Conservation (phyloP, 2,329 filamentous ascomycete genomes). For the Myriosclerotinia duriaeana region DNA sequence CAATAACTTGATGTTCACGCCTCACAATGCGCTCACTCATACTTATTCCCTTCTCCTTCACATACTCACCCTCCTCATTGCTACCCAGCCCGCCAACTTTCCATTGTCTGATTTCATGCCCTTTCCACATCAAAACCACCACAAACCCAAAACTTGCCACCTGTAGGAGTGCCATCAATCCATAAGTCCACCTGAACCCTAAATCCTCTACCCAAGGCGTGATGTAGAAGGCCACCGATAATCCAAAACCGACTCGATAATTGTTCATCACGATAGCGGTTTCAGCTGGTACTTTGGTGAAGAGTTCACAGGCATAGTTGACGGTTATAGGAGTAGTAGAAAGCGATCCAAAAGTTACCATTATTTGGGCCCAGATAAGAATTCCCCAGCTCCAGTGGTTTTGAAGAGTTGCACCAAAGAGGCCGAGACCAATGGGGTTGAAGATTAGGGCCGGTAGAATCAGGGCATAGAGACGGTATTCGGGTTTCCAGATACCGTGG, state of each 20-base stretch:
- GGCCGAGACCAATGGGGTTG: conserved; percentile 41
- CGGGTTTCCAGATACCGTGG: conserved; percentile 42
- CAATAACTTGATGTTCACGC: neutral
- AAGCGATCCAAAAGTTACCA: conserved; percentile 42
- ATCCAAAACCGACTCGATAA: conserved; percentile 43
- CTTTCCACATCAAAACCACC: conserved; percentile 39
- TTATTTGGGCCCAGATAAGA: conserved; percentile 44
- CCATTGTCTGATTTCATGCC: conserved; percentile 32
- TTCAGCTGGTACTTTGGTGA: conserved; percentile 43
- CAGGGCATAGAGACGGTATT: conserved; percentile 43
- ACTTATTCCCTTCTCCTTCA: conserved; percentile 22
- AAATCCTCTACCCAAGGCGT: conserved; percentile 43
- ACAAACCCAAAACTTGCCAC: conserved; percentile 36
- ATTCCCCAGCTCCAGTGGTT: conserved; percentile 46
- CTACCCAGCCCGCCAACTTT: conserved; percentile 26
- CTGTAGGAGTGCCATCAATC: conserved; percentile 45
- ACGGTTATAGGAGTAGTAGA: conserved; percentile 25
- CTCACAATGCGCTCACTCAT: neutral
- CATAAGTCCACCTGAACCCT: conserved; percentile 45
- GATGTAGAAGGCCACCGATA: conserved; percentile 45
- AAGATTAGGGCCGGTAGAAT: conserved; percentile 39
- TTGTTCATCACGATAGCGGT: conserved; percentile 41
- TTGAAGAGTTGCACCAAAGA: conserved; percentile 45
- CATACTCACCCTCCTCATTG: conserved; percentile 38
- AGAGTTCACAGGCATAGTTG: conserved; percentile 39